phyloP scores from a whole-genome alignment of 345 rosid genomes.

The Eucalyptus virginea region DNA sequence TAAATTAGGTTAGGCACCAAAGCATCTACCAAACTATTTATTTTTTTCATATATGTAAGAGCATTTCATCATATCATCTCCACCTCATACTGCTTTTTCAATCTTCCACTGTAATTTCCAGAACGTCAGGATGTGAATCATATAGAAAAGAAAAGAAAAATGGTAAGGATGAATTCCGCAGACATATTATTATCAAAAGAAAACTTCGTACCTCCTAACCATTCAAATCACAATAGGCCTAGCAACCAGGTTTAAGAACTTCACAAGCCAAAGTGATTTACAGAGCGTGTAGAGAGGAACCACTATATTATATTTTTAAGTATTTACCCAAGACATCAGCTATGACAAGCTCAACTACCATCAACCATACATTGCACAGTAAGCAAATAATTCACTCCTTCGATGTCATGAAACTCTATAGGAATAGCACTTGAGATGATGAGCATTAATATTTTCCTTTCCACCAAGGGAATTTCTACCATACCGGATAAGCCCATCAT shows the following conservation, averaged over 20 bases:
- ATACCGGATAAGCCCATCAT: too few relatives aligned
- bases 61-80: neutral
- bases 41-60: too few relatives aligned
- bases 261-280: neutral
- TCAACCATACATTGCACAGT: neutral
- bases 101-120: neutral
- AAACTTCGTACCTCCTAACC: neutral
- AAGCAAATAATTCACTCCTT: neutral
- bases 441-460: too few relatives aligned
- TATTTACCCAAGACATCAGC: rapidly evolving
- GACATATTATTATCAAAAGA: too few relatives aligned
- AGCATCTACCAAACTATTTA: neutral
- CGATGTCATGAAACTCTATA: too few relatives aligned
- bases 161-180: rapidly evolving
- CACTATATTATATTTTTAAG: rapidly evolving
- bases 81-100: neutral
- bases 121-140: neutral
- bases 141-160: neutral
- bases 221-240: neutral
- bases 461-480: too few relatives aligned
- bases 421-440: too few relatives aligned
- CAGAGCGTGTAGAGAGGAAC: neutral
- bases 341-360: neutral
- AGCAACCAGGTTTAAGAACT: neutral
- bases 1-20: neutral